Percentiles rank a stretch among this genome's conserved stretches.
These are phyloP conservation scores for Fomitopsis schrenkii DNA, from an alignment of 1,284 basidiomycete species.

Conservation along the genomic window DNA sequence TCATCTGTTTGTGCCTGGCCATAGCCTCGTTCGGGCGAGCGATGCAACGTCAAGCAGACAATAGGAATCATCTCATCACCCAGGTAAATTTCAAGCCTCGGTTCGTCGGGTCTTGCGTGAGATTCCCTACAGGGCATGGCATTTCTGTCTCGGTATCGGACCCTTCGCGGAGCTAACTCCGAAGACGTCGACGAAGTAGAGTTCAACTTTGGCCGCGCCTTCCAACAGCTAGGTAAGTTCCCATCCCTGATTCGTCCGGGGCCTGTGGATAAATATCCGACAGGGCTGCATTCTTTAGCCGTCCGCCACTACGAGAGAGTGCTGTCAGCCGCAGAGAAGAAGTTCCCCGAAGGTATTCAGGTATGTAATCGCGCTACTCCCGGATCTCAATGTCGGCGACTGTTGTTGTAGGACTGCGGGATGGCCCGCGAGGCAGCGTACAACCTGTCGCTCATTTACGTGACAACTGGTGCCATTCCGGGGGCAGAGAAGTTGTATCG, in stretches of 20 bases:
- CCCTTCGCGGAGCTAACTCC: slow-evolving; percentile 40
- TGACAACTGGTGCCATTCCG: slow-evolving; percentile 67
- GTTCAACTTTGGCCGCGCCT: slow-evolving; percentile 88
- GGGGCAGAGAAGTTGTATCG: slow-evolving; percentile 64
- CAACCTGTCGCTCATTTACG: slow-evolving; percentile 82
- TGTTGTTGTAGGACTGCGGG: slow-evolving; percentile 31
- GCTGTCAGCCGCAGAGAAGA: slow-evolving; percentile 52
- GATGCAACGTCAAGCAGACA: slow-evolving; percentile 93
- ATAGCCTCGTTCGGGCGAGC: slow-evolving; percentile 86
- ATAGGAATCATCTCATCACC: slow-evolving; percentile 82
- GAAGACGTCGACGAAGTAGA: slow-evolving; percentile 74
- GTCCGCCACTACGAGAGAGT: slow-evolving; percentile 80
- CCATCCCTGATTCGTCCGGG: neutral
- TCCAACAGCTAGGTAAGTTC: slow-evolving; percentile 81
- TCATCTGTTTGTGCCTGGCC: slow-evolving; percentile 80
- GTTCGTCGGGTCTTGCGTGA: neutral
- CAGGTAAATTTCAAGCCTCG: slow-evolving; percentile 43
- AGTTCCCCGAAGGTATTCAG: slow-evolving; percentile 14
- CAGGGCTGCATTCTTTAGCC: slow-evolving; percentile 79
- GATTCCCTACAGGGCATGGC: slow-evolving; percentile 62
- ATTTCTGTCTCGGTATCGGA: slow-evolving; percentile 76
- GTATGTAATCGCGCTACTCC: slow-evolving; percentile 14
- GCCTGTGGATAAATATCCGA: neutral
- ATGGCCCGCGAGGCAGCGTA: slow-evolving; percentile 78
- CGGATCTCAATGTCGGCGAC: neutral